Conservation (phyloP, 202 grass and related monocot species). For the Zizania palustris region DNA sequence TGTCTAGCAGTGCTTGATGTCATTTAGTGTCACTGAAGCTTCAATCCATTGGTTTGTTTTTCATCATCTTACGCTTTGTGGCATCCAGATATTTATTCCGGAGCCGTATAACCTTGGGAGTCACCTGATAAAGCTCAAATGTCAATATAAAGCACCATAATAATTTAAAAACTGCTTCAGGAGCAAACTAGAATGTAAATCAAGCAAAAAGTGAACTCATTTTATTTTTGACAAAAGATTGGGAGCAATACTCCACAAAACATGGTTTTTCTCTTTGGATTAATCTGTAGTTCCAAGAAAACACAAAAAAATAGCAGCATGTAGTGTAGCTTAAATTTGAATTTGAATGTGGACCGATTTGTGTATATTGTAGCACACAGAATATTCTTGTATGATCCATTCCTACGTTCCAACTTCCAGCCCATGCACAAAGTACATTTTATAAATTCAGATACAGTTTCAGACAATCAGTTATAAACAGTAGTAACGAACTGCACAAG, state of each 20-base stretch:
- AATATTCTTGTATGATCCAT: conserved; percentile 4
- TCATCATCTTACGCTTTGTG: conserved; percentile 97
- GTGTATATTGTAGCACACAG: neutral
- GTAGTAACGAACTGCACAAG: neutral
- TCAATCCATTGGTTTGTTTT: conserved; percentile 76
- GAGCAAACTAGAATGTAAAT: conserved; percentile 4
- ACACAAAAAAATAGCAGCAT: neutral
- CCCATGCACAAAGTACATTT: conserved; percentile 5
- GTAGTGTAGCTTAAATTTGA: neutral
- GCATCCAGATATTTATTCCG: conserved; percentile 93
- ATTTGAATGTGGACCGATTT: neutral
- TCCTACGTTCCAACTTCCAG: conserved; percentile 6
- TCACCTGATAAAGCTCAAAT: conserved; percentile 67
- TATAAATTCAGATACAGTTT: neutral
- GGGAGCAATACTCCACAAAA: neutral
- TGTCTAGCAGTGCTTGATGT: conserved; percentile 27
- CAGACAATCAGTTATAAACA: neutral
- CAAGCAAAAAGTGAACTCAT: conserved; percentile 1
- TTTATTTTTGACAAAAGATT: conserved; percentile 18
- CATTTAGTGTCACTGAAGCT: conserved; percentile 12
- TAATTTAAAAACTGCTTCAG: conserved; percentile 19
- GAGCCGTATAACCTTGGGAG: conserved; percentile 86
- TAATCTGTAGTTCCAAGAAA: conserved; percentile 16
- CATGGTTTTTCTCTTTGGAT: conserved; percentile 8
- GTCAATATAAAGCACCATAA: conserved; percentile 36